phyloP scores from a whole-genome alignment of 2,329 filamentous ascomycete species.

The Huntiella bhutanensis region DNA sequence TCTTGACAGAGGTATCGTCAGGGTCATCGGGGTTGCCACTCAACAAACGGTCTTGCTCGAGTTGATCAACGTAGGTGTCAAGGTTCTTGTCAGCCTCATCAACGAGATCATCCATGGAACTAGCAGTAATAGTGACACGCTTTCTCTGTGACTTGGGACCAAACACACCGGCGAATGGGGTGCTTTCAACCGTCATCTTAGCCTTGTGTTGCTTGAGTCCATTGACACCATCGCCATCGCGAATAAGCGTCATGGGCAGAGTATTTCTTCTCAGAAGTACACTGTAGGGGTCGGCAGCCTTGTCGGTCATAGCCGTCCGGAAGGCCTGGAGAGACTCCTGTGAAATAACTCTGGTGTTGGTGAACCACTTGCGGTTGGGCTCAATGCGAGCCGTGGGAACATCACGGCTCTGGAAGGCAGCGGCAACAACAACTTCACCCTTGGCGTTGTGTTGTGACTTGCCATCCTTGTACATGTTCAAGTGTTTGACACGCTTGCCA shows the following conservation, averaged over 20 bases:
- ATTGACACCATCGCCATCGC: conserved; percentile 52
- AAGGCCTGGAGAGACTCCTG: conserved; percentile 78
- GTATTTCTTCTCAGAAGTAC: conserved; percentile 96
- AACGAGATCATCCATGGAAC: conserved; percentile 64
- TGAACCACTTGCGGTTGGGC: conserved; percentile 96
- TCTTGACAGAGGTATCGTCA: conserved; percentile 29
- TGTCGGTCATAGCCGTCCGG: conserved; percentile 78
- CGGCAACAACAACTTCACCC: conserved; percentile 71
- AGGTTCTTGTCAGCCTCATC: conserved; percentile 64
- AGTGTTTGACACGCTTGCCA: conserved; percentile 72
- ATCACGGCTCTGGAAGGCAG: conserved; percentile 67
- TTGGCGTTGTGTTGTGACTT: conserved; percentile 62
- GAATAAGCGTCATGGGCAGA: conserved; percentile 84
- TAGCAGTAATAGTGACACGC: conserved; percentile 71
- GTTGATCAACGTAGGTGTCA: conserved; percentile 59
- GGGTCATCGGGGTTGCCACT: conserved; percentile 46
- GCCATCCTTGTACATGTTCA: conserved; percentile 84
- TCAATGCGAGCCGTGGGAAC: conserved; percentile 72
- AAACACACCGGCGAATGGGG: conserved; percentile 75
- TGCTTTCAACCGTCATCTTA: conserved; percentile 79
- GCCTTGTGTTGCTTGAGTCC: conserved; percentile 83
- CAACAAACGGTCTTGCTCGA: conserved; percentile 60
- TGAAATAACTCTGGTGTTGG: conserved; percentile 71
- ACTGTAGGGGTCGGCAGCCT: conserved; percentile 75
- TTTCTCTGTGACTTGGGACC: conserved; percentile 88